Base-by-base conservation (phyloP, 2,329 filamentous ascomycete species). In the Pseudogymnoascus sp. region DNA sequence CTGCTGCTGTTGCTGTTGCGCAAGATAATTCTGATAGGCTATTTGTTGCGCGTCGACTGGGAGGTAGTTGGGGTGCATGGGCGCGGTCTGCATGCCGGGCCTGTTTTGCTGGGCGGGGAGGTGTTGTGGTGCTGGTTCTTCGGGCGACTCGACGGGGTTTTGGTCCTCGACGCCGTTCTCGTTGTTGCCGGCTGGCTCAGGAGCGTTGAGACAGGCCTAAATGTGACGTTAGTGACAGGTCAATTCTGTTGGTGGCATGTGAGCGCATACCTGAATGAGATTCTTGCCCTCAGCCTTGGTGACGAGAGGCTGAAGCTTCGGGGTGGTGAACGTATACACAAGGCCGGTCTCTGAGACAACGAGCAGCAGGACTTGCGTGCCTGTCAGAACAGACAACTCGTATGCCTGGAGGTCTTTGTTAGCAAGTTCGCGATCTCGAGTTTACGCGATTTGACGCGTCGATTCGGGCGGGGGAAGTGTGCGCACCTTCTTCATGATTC, bases 261-360 rank as follows among this genome's bases (percentile, higher is more conserved):
- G 21, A 15, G 61, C 68, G 62, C 68, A 68, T 85, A 97, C 95
- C 87, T 99, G 95, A 70, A 99, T 97, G 69, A 99, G 82, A 76
- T 99, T 99, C 85, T 99, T 99, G 80, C 95, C 95, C 79, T 97
- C 95, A 17, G 95, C 89, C 82, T 97, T 97, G 67, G 95, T 99
- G 70, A 97, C 95, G 62, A 99, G 86, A 67, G 95, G 95, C 79
- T 97, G 95, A 64, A 99, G 87, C 82, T 99, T 99, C 19, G 95
- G 95, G 15, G 95, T 99, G 67, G 93, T 97, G 77, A 97, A 97
- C 65, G 93, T 97, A 79, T 97, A 97, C 72, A 97, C 93, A 35
- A 97, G 86, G 69, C 93, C 93, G 23, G 93, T 97, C 81, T 97
- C 93, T 50, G 93, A 97, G 68, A 97, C 93, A 72, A 97, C 93